Conservation (phyloP, 1,284 basidiomycete genomes). For the Cryptococcus sp. region DNA sequence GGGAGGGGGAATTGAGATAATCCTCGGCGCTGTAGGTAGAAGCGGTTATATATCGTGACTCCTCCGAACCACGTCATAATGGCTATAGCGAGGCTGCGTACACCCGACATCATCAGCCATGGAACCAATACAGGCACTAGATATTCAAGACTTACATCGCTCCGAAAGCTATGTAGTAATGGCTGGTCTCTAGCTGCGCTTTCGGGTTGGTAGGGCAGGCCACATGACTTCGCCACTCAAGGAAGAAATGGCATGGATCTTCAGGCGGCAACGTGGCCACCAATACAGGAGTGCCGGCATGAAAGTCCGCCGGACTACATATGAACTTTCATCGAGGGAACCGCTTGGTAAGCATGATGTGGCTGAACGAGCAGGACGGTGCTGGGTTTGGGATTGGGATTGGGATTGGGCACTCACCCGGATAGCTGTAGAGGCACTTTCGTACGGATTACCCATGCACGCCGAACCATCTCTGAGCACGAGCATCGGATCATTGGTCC, state of each 20-base stretch:
- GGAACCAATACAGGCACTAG: no score
- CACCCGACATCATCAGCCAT: neutral
- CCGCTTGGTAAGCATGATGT: neutral
- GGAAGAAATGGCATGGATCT: conserved; percentile 50
- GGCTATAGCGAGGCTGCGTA: conserved; percentile 40
- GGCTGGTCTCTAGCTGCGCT: conserved; percentile 32
- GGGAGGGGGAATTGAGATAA: conserved; percentile 43
- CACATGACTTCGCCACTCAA: conserved; percentile 52
- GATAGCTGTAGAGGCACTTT: conserved; percentile 42
- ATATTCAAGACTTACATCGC: conserved; percentile 36
- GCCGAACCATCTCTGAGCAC: conserved; percentile 40
- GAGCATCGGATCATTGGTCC: conserved; percentile 44
- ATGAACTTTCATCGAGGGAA: conserved; percentile 40
- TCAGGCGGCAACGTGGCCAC: conserved; percentile 45
- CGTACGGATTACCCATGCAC: conserved; percentile 38
- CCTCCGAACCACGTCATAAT: conserved; percentile 49
- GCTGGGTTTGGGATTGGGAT: conserved; percentile 4
- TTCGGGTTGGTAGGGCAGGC: conserved; percentile 48
- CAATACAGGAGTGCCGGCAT: conserved; percentile 43
- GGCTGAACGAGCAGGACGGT: neutral
- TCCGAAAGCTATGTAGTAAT: conserved; percentile 42
- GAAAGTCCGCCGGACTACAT: conserved; percentile 44
- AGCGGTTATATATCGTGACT: conserved; percentile 50
- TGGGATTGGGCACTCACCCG: conserved; percentile 29
- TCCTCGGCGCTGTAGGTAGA: conserved; percentile 46